Evolutionary conservation across 441 rosid species (phyloP), one percentile per base, ranked within the genome.

Genomic region (Isatis lusitanica): DNA sequence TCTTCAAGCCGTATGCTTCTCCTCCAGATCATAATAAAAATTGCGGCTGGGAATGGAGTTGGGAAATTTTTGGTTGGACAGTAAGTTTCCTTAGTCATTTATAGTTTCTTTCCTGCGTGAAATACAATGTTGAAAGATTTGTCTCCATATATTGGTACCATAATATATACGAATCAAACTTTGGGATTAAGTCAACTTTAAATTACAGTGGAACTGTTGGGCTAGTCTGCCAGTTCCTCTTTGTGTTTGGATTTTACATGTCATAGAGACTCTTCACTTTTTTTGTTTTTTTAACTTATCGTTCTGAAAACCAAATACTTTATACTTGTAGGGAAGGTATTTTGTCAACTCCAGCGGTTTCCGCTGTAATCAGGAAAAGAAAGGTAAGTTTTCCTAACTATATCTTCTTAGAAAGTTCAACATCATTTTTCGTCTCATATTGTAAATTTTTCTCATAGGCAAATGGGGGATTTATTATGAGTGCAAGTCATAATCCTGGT

Each of bases 401-500:
- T 76, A 12, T 33, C 56, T 57, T 63, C 69, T 52, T 52, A 9
- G 8, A 15, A 63, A n/a, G 61, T 63, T 71, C 30, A 10, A 68
- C 62, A 63, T 59, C 35, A 16, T 6, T 68, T 58, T 73, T 55
- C 53, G 38, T 48, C 73, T 35, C 74, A 59, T 63, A 39, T 18
- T 74, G 15, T 77, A 36, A 33, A 55, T 31, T 30, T 16, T 70
- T 73, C 51, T 43, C 60, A 59, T 85, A 90, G 97, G 97, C 97
- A 40, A 90, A 84, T 78, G 99, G 97, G 74, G 99, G 97, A 68
- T 93, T 95, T 77, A 88, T 95, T 76, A 91, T 95, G 99, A 93
- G 98, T 64, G 97, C 98, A 77, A 95, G 99, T 80, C 97, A 88
- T 62, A 93, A 95, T 83, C 97, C 97, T 68, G 97, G 98, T 9